These are phyloP conservation scores for Cenchrus americanus DNA, from an alignment of 176 grass and related monocot species.

Conservation along the genomic window DNA sequence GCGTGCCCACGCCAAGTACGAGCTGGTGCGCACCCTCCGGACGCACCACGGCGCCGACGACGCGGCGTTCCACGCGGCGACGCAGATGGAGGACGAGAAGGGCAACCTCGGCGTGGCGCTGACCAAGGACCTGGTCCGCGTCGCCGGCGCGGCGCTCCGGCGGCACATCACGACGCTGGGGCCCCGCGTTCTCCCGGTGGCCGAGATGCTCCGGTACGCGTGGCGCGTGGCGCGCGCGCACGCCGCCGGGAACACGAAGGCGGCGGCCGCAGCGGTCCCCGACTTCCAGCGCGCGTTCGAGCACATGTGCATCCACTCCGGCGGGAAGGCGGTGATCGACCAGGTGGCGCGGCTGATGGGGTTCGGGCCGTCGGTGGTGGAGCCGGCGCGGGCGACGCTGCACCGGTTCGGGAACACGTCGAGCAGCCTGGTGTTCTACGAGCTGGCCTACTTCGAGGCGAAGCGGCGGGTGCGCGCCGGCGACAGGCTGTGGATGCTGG, in stretches of 20 bases:
- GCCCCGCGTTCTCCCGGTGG: slow-evolving; percentile 58
- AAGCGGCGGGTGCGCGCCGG: slow-evolving; percentile 64
- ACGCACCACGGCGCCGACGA: slow-evolving; percentile 88
- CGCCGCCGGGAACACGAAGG: slow-evolving; percentile 38
- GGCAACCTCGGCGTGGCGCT: slow-evolving; percentile 79
- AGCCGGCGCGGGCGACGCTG: slow-evolving; percentile 68
- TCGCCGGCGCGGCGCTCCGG: slow-evolving; percentile 64
- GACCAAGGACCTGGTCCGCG: slow-evolving; percentile 77
- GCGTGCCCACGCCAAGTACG: slow-evolving; percentile 60
- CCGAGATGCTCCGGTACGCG: slow-evolving; percentile 62
- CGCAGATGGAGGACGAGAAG: slow-evolving; percentile 80
- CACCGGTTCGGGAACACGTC: slow-evolving; percentile 95
- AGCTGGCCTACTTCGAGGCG: slow-evolving; percentile 89
- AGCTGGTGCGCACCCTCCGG: slow-evolving; percentile 75
- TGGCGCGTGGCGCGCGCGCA: slow-evolving; percentile 45
- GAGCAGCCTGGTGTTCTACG: slow-evolving; percentile 93
- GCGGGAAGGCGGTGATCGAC: slow-evolving; percentile 92
- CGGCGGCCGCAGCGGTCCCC: slow-evolving; percentile 49
- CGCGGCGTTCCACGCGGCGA: slow-evolving; percentile 56
- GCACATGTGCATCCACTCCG: slow-evolving; percentile 92
- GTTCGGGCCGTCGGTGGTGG: slow-evolving; percentile 50
- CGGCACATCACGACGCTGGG: slow-evolving; percentile 65
- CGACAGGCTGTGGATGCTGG: slow-evolving; percentile 84
- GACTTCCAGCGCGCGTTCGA: slow-evolving; percentile 83
- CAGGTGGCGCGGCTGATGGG: slow-evolving; percentile 71